phyloP scores from a whole-genome alignment of 495 filamentous ascomycete species.

The Tirmania nivea region DNA sequence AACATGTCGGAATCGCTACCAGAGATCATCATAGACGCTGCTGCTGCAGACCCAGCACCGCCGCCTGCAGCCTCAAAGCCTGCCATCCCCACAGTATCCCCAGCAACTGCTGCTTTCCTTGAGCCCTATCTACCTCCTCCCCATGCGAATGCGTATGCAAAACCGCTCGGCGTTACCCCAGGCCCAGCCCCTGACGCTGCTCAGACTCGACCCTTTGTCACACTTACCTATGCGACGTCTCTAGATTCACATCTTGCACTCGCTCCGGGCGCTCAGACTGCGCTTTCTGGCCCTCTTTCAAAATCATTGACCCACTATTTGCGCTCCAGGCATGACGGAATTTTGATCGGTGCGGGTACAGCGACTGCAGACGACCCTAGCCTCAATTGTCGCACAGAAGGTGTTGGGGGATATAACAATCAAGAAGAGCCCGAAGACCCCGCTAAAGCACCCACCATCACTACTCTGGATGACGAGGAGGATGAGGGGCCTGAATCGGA shows the following conservation, averaged over 20 bases:
- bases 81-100: not conserved
- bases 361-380: conserved; percentile 66
- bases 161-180: not conserved
- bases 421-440: too few species aligned
- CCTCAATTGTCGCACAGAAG: conserved; percentile 41
- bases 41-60: too few species aligned
- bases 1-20: too few species aligned
- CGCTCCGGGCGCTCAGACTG: conserved; percentile 49
- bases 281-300: conserved; percentile 55
- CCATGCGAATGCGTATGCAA: not conserved
- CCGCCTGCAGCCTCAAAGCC: too few species aligned
- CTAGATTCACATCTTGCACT: conserved; percentile 63
- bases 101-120: not conserved
- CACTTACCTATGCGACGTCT: conserved; percentile 75
- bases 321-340: conserved; percentile 59
- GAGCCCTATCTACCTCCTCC: conserved; percentile 3
- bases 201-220: conserved; percentile 27
- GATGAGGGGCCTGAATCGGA: not conserved
- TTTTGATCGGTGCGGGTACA: conserved; percentile 66
- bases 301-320: conserved; percentile 87
- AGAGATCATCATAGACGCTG: too few species aligned
- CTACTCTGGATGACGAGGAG: not conserved
- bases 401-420: not conserved
- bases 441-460: too few species aligned
- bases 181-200: not conserved